These are phyloP conservation scores for Verticillium nonalfalfae DNA, from an alignment of 2,329 filamentous ascomycete species.

Conservation along the genomic window DNA sequence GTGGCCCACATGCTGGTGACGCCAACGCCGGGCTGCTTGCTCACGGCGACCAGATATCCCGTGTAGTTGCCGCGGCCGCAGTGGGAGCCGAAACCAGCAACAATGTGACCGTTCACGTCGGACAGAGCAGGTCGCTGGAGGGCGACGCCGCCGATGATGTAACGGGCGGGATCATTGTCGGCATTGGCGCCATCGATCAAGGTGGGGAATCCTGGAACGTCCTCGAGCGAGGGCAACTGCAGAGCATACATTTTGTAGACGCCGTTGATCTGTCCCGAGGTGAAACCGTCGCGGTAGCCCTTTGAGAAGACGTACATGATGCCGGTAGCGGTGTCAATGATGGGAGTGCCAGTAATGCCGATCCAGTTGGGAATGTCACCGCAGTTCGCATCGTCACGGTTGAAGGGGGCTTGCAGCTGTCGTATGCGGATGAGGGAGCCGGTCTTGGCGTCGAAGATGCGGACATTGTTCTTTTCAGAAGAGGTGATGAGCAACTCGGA, in stretches of 20 bases:
- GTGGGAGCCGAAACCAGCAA: slow-evolving; percentile 39
- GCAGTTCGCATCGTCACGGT: slow-evolving; percentile 27
- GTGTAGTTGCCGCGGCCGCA: slow-evolving; percentile 40
- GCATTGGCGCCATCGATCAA: slow-evolving; percentile 34
- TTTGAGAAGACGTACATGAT: slow-evolving; percentile 30
- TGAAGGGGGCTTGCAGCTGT: slow-evolving; percentile 31
- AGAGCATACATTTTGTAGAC: slow-evolving; percentile 32
- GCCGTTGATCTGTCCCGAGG: slow-evolving; percentile 22
- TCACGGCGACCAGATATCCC: slow-evolving; percentile 22
- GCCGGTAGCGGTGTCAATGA: slow-evolving; percentile 25
- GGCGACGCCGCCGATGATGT: slow-evolving; percentile 37
- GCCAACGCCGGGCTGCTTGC: slow-evolving; percentile 21
- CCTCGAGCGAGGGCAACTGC: slow-evolving; percentile 28
- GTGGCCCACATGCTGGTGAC: slow-evolving; percentile 19
- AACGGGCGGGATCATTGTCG: slow-evolving; percentile 36
- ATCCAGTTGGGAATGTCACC: slow-evolving; percentile 30
- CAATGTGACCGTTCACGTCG: slow-evolving; percentile 26
- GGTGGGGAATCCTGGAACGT: slow-evolving; percentile 32
- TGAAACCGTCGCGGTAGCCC: slow-evolving; percentile 20
- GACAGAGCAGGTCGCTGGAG: slow-evolving; percentile 34
- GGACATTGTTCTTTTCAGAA: slow-evolving; percentile 30
- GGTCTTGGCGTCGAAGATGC: slow-evolving; percentile 31
- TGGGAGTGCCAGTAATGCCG: slow-evolving; percentile 28
- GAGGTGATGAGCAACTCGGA: slow-evolving; percentile 29
- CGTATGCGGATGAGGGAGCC: slow-evolving; percentile 28